phyloP scores from a whole-genome alignment of 495 filamentous ascomycete genomes.

The Daldinia caldariorum region DNA sequence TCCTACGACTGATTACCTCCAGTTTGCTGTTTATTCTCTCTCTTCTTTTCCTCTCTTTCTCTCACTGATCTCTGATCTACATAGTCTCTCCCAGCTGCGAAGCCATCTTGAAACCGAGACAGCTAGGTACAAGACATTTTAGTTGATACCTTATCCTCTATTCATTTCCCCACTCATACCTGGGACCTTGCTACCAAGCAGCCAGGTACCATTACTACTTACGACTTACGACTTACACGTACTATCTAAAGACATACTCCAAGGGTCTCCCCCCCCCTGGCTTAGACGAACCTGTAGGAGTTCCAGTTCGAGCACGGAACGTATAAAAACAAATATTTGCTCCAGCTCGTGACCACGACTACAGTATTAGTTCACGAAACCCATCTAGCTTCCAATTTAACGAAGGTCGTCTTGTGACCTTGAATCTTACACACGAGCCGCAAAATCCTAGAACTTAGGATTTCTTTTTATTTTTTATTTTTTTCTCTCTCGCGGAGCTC shows the following conservation, averaged over 20 bases:
- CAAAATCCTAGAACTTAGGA: slow-evolving; percentile 6
- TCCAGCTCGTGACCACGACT: slow-evolving; percentile 24
- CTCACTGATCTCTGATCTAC: neutral
- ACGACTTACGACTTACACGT: slow-evolving; percentile 7
- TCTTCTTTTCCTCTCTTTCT: neutral
- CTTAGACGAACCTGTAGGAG: slow-evolving; percentile 28
- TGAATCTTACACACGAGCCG: slow-evolving; percentile 6
- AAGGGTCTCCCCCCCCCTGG: neutral
- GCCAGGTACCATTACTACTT: slow-evolving; percentile 2
- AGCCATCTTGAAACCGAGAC: slow-evolving; percentile 7
- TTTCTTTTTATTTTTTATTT: neutral
- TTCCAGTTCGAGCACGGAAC: slow-evolving; percentile 25
- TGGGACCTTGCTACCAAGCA: slow-evolving; percentile 1
- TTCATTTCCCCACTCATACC: slow-evolving; percentile 29
- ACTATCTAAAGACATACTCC: slow-evolving; percentile 3
- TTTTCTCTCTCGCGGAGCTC: slow-evolving; percentile 13
- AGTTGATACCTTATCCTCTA: slow-evolving; percentile 8
- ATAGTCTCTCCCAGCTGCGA: too few relatives aligned
- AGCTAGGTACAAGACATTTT: slow-evolving; percentile 28
- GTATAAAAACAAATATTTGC: slow-evolving; percentile 22
- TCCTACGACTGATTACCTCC: neutral
- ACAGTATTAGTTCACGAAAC: slow-evolving; percentile 28
- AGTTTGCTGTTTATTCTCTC: neutral
- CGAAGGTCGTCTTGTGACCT: slow-evolving; percentile 35
- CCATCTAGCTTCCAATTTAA: slow-evolving; percentile 29